phyloP scores from a whole-genome alignment of 2,329 filamentous ascomycete species.

The Neoscytalidium dimidiatum region DNA sequence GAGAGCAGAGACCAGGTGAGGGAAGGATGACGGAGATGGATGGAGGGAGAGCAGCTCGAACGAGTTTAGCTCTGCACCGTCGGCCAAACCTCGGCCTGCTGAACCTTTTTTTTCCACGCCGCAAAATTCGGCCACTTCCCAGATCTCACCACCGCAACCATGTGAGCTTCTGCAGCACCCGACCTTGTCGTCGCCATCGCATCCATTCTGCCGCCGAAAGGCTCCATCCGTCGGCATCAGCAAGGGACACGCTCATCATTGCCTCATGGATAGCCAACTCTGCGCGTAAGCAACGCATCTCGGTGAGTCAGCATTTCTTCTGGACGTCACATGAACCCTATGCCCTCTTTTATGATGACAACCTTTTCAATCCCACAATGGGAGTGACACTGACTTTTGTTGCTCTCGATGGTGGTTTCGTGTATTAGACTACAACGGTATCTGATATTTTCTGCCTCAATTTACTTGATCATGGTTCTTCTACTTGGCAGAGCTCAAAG shows the following conservation, averaged over 20 bases:
- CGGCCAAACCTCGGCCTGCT: not conserved
- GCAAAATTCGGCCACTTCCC: conserved; percentile 9
- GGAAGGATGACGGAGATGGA: not conserved
- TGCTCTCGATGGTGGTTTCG: conserved; percentile 34
- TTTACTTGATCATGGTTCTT: not conserved
- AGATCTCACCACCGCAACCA: conserved; percentile 7
- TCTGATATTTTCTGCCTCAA: conserved; percentile 29
- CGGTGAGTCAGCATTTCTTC: conserved; percentile 17
- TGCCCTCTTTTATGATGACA: conserved; percentile 22
- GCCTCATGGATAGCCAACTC: not conserved
- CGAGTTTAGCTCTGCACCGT: not conserved
- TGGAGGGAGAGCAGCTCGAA: not conserved
- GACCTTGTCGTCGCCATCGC: conserved; percentile 1
- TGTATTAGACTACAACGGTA: conserved; percentile 42
- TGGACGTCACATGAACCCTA: not conserved
- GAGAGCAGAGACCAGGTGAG: not conserved
- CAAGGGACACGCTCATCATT: not conserved
- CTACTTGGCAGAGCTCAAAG: not conserved
- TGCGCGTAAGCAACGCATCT: not conserved
- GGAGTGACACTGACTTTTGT: conserved; percentile 27
- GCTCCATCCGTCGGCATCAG: not conserved
- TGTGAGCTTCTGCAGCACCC: conserved; percentile 7
- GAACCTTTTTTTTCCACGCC: conserved; percentile 10
- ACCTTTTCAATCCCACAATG: conserved; percentile 20
- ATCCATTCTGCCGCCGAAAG: not conserved